phyloP scores from a whole-genome alignment of 345 rosid genomes.

The Xanthoceras sorbifolium region DNA sequence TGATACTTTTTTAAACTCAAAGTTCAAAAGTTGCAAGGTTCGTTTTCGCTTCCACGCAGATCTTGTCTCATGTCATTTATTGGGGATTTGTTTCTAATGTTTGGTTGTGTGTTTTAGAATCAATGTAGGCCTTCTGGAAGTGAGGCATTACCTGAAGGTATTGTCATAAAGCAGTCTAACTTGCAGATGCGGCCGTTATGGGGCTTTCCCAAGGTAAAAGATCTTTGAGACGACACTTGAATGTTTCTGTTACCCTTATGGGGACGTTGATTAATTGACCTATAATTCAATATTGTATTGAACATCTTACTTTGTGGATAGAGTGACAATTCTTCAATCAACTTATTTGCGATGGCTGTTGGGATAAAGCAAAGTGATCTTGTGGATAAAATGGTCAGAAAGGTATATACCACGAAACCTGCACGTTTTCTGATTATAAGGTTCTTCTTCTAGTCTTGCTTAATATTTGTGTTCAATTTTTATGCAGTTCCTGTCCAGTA shows the following conservation, averaged over 20 bases:
- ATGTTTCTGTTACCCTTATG: slow-evolving; percentile 8
- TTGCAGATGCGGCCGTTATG: slow-evolving; percentile 66
- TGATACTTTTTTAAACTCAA: slow-evolving; percentile 25
- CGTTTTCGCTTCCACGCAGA: slow-evolving; percentile 10
- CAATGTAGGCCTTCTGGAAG: slow-evolving; percentile 54
- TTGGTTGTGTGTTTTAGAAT: slow-evolving; percentile 35
- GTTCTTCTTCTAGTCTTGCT: not conserved
- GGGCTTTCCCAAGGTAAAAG: slow-evolving; percentile 54
- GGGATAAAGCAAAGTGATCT: slow-evolving; percentile 63
- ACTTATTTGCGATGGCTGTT: slow-evolving; percentile 55
- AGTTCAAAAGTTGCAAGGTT: slow-evolving; percentile 46
- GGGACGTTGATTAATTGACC: too few species aligned
- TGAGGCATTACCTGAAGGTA: slow-evolving; percentile 57
- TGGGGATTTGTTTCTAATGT: slow-evolving; percentile 10
- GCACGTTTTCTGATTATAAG: not conserved
- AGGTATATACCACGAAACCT: slow-evolving; percentile 32
- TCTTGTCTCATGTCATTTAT: not conserved
- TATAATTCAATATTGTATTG: too few species aligned
- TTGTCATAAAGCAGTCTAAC: slow-evolving; percentile 46
- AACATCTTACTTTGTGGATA: slow-evolving; percentile 29
- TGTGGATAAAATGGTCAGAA: slow-evolving; percentile 52
- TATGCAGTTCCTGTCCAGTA: slow-evolving; percentile 65
- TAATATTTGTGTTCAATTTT: slow-evolving; percentile 3
- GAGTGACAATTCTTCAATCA: slow-evolving; percentile 30
- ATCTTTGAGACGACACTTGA: not conserved